Evolutionary conservation across 306 rosid genomes (phyloP), one percentile per base, ranked within the genome.

Genomic region (Trifolium dubium): DNA sequence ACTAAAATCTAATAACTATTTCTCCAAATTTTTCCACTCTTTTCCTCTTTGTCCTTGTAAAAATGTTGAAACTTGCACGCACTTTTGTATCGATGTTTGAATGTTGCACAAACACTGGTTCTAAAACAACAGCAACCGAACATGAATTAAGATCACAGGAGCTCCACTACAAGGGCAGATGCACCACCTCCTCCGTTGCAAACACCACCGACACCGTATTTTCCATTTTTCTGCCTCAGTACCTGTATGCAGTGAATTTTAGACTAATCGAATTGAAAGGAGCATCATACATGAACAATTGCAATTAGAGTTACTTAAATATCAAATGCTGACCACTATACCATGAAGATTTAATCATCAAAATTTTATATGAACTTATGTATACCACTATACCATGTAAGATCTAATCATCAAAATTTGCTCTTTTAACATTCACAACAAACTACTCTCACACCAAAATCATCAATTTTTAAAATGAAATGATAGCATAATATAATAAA

Each of bases 161-260:
- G 96, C 84, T 95, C 98, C 77, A 95, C 64, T n/a, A 95, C 98
- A 76, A 95, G 90, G 64, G 98, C 99, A 73, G 99, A 95, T 82
- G 97, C 99, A 70, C 99, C 99, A 53, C 99, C 99, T 64, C 99
- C 99, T 61, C 99, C 99, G 10, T 95, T 95, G 87, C 99, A 95
- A 67, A 95, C 88, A 68, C 98, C 99, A 39, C 93, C 97, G 50
- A 90, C 97, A 34, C 99, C 99, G 18, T 90, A 87, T 83, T 92
- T 95, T 59, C 96, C 98, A 55, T 85, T 90, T 82, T 88, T 92
- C 77, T 90, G 91, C 89, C 51, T 92, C 81, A 95, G 83, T 77
- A 90, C 97, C 98, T 92, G 82, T 59, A 75, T 17, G 67, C 3
- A 39, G 54, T 50, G 64, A 64, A 37, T 41, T 23, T 67, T 73